phyloP scores from a whole-genome alignment of 306 rosid species.

The Fragaria ananassa region DNA sequence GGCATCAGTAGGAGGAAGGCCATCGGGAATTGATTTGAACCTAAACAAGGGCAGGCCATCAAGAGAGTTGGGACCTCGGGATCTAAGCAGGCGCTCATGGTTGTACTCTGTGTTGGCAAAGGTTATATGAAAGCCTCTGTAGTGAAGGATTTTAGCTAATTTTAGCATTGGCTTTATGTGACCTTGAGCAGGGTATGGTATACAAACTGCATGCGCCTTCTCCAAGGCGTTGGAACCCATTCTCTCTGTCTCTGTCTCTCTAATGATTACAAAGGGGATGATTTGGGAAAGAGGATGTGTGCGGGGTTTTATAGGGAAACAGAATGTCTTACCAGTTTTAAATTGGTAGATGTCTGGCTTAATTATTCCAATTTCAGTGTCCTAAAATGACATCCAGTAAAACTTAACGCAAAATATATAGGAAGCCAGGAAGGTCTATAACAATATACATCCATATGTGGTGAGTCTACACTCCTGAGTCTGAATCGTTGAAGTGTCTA shows the following conservation, averaged over 20 bases:
- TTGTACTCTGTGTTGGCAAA: slow-evolving; percentile 33
- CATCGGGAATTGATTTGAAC: slow-evolving; percentile 29
- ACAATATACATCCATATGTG: no score
- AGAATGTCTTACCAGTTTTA: no score
- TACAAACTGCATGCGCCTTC: slow-evolving; percentile 21
- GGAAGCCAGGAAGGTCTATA: no score
- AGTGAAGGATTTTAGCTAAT: slow-evolving; percentile 32
- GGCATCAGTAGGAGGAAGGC: slow-evolving; percentile 18
- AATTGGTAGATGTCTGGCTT: neutral
- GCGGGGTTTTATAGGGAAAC: neutral
- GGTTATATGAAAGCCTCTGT: slow-evolving; percentile 32
- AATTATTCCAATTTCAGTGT: neutral
- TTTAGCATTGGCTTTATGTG: slow-evolving; percentile 39
- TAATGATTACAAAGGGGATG: neutral
- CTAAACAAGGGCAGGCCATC: slow-evolving; percentile 20
- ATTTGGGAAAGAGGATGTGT: neutral
- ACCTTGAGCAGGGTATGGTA: slow-evolving; percentile 33
- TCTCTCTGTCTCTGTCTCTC: neutral
- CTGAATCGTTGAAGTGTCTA: no score
- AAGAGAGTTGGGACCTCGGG: slow-evolving; percentile 23
- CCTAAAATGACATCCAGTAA: no score
- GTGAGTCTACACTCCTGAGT: no score
- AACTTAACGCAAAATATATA: no score
- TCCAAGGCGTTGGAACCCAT: slow-evolving; percentile 1
- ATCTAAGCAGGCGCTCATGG: slow-evolving; percentile 24